Base-by-base conservation (phyloP, 345 rosid genomes). In the Eucalyptus globulus region DNA sequence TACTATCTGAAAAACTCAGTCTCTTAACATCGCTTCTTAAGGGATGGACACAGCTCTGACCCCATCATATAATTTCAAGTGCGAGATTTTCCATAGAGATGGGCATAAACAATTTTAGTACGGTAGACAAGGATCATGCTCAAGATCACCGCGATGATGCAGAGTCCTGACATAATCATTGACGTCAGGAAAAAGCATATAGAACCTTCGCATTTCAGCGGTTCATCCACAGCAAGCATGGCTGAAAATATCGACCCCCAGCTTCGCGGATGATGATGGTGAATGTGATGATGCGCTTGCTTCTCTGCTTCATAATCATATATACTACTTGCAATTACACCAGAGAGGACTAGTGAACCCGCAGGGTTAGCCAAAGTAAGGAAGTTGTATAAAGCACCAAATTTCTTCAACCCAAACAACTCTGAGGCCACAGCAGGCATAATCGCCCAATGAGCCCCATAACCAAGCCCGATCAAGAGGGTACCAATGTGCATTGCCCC, bases 401-500 rank as follows among this genome's bases (percentile, higher is more conserved):
- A 96, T 87, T 98, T 98, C 88, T 98, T 98, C 89, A 98, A 88
- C 88, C 99, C 99, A 87, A 98, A 98, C 90, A 98, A 94, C 95
- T 98, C 99, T 0, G 99, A 98, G 67, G 99, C 99, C 58, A 98
- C 93, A 51, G 99, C 99, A 9, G 99, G 99, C 86, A 98, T 97
- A 62, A 98, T 96, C 34, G 99, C 99, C 99, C 99, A 98, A 65
- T 97, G 99, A n/a, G 99, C 95, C 34, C 99, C 99, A 67, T 98
- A 97, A 60, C 99, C 98, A 8, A 96, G 97, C 29, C 99, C 99
- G 34, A 96, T 96, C 94, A 98, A 86, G 81, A 97, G 92, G 14
- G 99, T 98, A 47, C 99, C 99, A 31, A 96, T 91, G 91, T 98
- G 87, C 99, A 98, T 94, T 21, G 97, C 96, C 87, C 98, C 98